phyloP scores from a whole-genome alignment of 345 rosid genomes.

The Eucalyptus cloeziana region DNA sequence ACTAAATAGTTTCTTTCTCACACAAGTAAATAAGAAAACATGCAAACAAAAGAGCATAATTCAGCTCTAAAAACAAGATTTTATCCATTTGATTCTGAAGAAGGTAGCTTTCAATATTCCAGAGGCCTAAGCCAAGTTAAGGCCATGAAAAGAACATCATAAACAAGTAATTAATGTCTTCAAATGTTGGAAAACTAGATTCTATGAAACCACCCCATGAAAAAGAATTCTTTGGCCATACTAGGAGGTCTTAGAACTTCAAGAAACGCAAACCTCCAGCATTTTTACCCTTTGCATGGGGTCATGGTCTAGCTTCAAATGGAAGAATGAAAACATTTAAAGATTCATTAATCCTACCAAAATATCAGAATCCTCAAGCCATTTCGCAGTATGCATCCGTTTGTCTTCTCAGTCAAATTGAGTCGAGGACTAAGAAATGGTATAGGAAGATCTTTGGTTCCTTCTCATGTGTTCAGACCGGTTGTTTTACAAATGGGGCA shows the following conservation, averaged over 20 bases:
- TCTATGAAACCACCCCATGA: not conserved
- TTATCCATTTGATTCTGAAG: not conserved
- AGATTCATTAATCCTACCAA: not conserved
- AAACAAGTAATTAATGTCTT: not conserved
- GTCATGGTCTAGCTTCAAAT: not conserved
- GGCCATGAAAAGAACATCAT: not conserved
- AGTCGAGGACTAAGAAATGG: not conserved
- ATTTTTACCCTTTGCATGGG: not conserved
- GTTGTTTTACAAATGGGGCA: slow-evolving; percentile 88
- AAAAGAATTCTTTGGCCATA: not conserved
- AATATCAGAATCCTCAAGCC: not conserved
- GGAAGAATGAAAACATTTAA: not conserved
- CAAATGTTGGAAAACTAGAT: not conserved
- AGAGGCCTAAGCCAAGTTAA: not conserved
- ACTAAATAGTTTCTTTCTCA: not conserved
- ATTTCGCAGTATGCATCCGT: not conserved
- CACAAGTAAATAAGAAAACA: not conserved
- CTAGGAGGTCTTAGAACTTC: not conserved
- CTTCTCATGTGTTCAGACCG: slow-evolving; percentile 29
- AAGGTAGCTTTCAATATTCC: not conserved
- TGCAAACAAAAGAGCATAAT: not conserved
- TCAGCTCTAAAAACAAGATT: not conserved
- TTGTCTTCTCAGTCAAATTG: not conserved
- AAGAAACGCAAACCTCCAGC: not conserved
- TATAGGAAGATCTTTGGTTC: not conserved